A percentile compares a stretch with the other conserved stretches of the same genome.
phyloP scores from a whole-genome alignment of 2,329 filamentous ascomycete species.

The Fusarium torulosum region DNA sequence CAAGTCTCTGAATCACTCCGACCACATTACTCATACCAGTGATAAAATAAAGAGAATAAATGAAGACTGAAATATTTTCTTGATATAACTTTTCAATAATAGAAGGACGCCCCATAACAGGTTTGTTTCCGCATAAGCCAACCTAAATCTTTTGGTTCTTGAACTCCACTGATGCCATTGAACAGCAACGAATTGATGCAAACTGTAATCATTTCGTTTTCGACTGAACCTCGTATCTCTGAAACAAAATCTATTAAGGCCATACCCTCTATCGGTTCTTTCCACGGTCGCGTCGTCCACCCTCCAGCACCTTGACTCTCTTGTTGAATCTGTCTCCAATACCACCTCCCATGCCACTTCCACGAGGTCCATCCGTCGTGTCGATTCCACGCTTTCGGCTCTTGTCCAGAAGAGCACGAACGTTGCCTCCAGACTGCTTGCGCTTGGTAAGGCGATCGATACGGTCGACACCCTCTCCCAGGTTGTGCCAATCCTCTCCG shows the following conservation, averaged over 20 bases:
- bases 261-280: slow-evolving; percentile 54
- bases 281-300: slow-evolving; percentile 59
- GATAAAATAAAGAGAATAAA: neutral
- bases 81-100: neutral
- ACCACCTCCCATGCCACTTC: slow-evolving; percentile 68
- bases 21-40: neutral
- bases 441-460: slow-evolving; percentile 85
- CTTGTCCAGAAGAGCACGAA: slow-evolving; percentile 78
- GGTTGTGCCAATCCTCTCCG: slow-evolving; percentile 91
- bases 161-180: slow-evolving; percentile 7
- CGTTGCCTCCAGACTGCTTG: slow-evolving; percentile 69
- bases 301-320: slow-evolving; percentile 69
- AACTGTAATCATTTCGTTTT: neutral
- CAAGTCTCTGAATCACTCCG: neutral
- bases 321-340: slow-evolving; percentile 83
- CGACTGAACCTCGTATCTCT: neutral
- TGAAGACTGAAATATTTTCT: too few species aligned
- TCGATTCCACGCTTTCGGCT: slow-evolving; percentile 85
- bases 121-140: neutral
- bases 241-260: slow-evolving; percentile 23
- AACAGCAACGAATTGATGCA: neutral
- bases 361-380: slow-evolving; percentile 75
- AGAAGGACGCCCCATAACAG: neutral
- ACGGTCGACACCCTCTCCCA: slow-evolving; percentile 87
- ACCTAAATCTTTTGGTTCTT: neutral